A percentile compares a stretch with the other conserved stretches of the same genome.
Conservation (phyloP, 805 yeast genomes). For the Candida cerambycidarum region DNA sequence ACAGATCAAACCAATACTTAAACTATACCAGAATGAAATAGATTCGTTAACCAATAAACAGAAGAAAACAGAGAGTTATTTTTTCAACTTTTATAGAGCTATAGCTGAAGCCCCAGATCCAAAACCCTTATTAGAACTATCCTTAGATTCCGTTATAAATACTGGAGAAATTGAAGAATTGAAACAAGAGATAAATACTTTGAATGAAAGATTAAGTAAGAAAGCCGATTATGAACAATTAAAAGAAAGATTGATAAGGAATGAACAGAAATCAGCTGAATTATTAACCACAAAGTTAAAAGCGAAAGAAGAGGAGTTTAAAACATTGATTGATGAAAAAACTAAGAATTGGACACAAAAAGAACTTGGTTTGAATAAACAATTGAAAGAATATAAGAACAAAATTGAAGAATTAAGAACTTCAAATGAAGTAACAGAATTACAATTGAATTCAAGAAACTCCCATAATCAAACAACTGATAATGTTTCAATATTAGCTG, state of each 20-base stretch:
- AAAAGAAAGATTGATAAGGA: conserved; percentile 57
- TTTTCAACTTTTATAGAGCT: conserved; percentile 71
- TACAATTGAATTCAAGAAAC: conserved; percentile 52
- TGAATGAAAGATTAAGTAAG: conserved; percentile 59
- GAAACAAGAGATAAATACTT: conserved; percentile 46
- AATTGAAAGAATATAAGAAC: conserved; percentile 50
- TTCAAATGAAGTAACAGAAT: conserved; percentile 60
- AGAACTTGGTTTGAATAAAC: conserved; percentile 52
- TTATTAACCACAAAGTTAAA: conserved; percentile 51
- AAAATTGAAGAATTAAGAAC: conserved; percentile 66
- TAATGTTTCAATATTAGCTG: conserved; percentile 38
- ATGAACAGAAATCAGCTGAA: conserved; percentile 62
- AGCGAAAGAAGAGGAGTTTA: conserved; percentile 74
- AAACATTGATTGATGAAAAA: conserved; percentile 69
- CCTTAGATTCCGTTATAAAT: conserved; percentile 61
- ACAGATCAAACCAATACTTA: conserved; percentile 66
- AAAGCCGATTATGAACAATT: conserved; percentile 79
- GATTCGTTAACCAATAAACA: conserved; percentile 78
- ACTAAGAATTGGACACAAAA: conserved; percentile 65
- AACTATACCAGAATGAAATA: conserved; percentile 82
- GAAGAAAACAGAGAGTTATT: conserved; percentile 68
- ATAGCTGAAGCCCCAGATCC: conserved; percentile 95
- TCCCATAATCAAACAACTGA: conserved; percentile 28
- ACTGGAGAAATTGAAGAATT: conserved; percentile 53
- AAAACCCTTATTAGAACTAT: conserved; percentile 68